A percentile compares a stretch with the other conserved stretches of the same genome.
Conservation (phyloP, 805 yeast species). For the Nakazawaea holstii region DNA sequence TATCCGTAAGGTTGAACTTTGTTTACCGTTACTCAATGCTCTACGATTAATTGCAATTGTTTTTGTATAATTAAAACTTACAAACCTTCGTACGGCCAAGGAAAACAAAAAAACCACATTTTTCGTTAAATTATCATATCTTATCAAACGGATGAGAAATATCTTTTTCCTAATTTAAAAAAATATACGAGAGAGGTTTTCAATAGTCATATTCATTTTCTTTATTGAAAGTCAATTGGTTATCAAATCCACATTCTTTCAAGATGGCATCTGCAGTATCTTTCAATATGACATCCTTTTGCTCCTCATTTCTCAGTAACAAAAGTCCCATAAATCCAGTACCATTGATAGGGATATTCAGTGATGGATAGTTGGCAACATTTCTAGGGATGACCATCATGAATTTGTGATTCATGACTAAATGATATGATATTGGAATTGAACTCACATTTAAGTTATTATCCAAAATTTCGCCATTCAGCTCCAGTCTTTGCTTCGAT, state of each 20-base stretch:
- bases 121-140: no score
- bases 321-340: slow-evolving; percentile 78
- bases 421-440: slow-evolving; percentile 59
- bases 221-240: slow-evolving; percentile 43
- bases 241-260: slow-evolving; percentile 61
- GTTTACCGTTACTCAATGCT: no score
- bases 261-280: slow-evolving; percentile 51
- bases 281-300: slow-evolving; percentile 38
- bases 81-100: no score
- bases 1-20: no score
- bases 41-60: no score
- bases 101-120: no score
- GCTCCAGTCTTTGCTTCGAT: slow-evolving; percentile 24
- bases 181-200: background rate
- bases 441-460: slow-evolving; percentile 2
- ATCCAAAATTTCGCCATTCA: slow-evolving; percentile 28
- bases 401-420: slow-evolving; percentile 77
- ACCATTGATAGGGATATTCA: slow-evolving; percentile 61
- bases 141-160: no score
- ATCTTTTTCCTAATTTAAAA: background rate
- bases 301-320: slow-evolving; percentile 63
- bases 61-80: no score
- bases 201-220: slow-evolving; percentile 64
- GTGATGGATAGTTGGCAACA: slow-evolving; percentile 41
- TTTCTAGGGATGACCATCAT: slow-evolving; percentile 84